These are phyloP conservation scores for Suillus brevipes DNA, from an alignment of 768 basidiomycete genomes.

Conservation along the genomic window DNA sequence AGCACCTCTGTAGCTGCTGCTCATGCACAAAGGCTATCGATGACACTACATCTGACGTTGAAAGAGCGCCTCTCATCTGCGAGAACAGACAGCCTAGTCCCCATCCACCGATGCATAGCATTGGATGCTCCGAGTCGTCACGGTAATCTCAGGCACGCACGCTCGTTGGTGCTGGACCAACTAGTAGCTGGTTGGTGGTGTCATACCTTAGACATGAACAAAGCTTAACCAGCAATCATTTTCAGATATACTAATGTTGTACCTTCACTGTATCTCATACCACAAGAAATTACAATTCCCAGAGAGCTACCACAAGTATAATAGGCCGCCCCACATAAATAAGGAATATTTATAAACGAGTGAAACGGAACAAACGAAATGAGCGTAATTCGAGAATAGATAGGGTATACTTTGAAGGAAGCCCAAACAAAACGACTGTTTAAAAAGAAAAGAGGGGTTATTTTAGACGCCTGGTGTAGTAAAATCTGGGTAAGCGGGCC, in stretches of 20 bases:
- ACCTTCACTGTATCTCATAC: neutral
- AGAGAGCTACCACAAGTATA: neutral
- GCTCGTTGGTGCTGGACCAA: neutral
- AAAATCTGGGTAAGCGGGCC: slow-evolving; percentile 73
- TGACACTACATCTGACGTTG: slow-evolving; percentile 2
- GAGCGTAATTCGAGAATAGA: neutral
- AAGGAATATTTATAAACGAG: neutral
- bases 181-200: neutral
- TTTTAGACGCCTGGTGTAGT: slow-evolving; percentile 59
- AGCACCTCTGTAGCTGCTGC: slow-evolving; percentile 25
- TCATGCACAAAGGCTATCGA: slow-evolving; percentile 9
- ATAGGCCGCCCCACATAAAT: neutral
- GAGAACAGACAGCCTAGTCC: slow-evolving; percentile 21
- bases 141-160: neutral
- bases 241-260: neutral
- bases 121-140: neutral
- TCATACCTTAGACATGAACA: neutral
- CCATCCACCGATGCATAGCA: slow-evolving; percentile 26
- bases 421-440: neutral
- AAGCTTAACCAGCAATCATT: neutral
- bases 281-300: neutral
- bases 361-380: neutral
- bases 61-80: slow-evolving; percentile 23
- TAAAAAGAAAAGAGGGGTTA: neutral
- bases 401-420: neutral